Evolutionary conservation across 129 eudicot genomes (phyloP).

Genomic region (carrot (Daucus carota)): DH1_v3.0 NC_030381.2:39949001-39949500

Average conservation of each 20-base stretch:
- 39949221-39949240: too few species aligned
- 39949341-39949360: not conserved
- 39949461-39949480: too few species aligned
- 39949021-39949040: not conserved
- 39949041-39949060: not conserved
- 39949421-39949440: not conserved
- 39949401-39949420: not conserved
- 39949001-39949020: not conserved
- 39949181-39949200: slow-evolving; percentile 9
- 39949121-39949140: not conserved
- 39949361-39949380: not conserved
- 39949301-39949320: slow-evolving; percentile 30
- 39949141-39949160: not conserved
- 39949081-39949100: not conserved
- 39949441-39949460: not conserved
- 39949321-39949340: slow-evolving; percentile 14
- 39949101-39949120: not conserved
- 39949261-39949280: slow-evolving; percentile 26
- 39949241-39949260: slow-evolving; percentile 32
- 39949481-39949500: slow-evolving; percentile 31
- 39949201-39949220: too few species aligned
- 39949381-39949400: not conserved
- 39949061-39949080: not conserved
- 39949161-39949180: too few species aligned
- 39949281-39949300: slow-evolving; percentile 39